Evolutionary conservation across 2,329 filamentous ascomycete genomes (phyloP).

Genomic region (Ceratocystis papillata): DNA sequence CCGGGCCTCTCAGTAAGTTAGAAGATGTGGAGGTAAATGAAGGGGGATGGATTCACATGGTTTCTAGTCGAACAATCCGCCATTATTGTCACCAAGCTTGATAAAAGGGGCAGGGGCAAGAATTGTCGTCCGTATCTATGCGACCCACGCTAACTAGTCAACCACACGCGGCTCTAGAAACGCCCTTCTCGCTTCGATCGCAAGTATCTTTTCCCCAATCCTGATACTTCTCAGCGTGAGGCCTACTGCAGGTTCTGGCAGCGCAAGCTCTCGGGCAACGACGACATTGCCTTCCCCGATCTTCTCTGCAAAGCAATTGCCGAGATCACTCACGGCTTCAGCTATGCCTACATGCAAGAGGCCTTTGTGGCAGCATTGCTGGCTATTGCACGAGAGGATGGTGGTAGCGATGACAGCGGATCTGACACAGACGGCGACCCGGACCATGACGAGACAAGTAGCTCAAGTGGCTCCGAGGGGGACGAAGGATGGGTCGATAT

Average conservation of each 20-base stretch:
- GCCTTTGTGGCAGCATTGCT: constrained; percentile 55
- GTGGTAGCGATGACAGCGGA: constrained; percentile 26
- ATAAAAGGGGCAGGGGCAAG: not conserved
- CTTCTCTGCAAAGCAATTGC: constrained; percentile 49
- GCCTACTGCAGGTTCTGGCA: constrained; percentile 56
- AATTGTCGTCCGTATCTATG: not conserved
- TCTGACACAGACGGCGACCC: constrained; percentile 4
- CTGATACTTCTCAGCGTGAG: constrained; percentile 42
- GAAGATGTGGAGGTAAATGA: not conserved
- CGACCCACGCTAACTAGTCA: not conserved
- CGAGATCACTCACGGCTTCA: constrained; percentile 52
- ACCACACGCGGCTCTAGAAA: constrained; percentile 34
- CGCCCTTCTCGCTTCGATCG: constrained; percentile 56
- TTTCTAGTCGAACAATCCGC: not conserved
- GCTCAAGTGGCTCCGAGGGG: constrained; percentile 23
- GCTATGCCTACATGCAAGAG: constrained; percentile 60
- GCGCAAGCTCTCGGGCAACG: constrained; percentile 42
- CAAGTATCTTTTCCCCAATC: constrained; percentile 55
- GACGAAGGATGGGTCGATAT: constrained; percentile 35
- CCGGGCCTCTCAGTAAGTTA: constrained; percentile 48
- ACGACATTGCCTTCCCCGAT: constrained; percentile 48
- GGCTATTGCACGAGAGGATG: constrained; percentile 40
- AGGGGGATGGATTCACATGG: not conserved
- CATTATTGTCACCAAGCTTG: not conserved
- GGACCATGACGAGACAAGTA: not conserved